Conservation (phyloP, 768 basidiomycete species). For the Mycena polygramma region DNA sequence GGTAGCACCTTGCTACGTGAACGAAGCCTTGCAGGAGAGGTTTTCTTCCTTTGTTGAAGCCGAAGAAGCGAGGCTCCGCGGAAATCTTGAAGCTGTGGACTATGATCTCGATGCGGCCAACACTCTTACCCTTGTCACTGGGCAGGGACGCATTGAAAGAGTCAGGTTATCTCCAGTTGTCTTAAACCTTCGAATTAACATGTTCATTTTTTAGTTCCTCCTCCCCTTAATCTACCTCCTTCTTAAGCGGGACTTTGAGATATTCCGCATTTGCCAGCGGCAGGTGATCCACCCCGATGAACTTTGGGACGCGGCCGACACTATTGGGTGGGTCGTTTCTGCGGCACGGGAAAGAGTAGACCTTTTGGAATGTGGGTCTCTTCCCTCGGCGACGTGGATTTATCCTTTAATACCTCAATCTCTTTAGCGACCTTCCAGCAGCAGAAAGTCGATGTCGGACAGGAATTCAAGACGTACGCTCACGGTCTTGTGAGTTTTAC, state of each 20-base stretch:
- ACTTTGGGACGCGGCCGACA: constrained; percentile 42
- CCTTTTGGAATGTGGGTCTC: constrained; percentile 43
- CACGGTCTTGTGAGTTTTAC: constrained; percentile 43
- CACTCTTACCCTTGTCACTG: constrained; percentile 43
- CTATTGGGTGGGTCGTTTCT: constrained; percentile 38
- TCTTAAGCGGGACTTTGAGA: constrained; percentile 49
- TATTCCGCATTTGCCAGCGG: constrained; percentile 46
- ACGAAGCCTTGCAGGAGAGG: constrained; percentile 39
- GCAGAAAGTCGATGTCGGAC: constrained; percentile 40
- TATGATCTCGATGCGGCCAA: constrained; percentile 41
- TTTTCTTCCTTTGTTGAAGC: constrained; percentile 41
- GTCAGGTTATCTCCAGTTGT: constrained; percentile 31
- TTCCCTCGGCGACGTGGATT: background rate
- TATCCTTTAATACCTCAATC: background rate
- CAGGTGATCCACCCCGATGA: constrained; percentile 45
- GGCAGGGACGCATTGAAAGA: constrained; percentile 49
- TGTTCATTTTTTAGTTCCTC: constrained; percentile 39
- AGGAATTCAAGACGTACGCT: constrained; percentile 44
- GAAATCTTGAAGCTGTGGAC: constrained; percentile 43
- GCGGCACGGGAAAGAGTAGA: constrained; percentile 42
- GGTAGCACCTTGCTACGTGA: constrained; percentile 37
- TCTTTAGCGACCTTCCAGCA: constrained; percentile 44
- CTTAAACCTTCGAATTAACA: background rate
- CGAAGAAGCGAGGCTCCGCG: constrained; percentile 43
- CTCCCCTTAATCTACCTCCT: constrained; percentile 52